Base-by-base conservation (phyloP, 805 yeast genomes). In the Candida krabiensis region DNA sequence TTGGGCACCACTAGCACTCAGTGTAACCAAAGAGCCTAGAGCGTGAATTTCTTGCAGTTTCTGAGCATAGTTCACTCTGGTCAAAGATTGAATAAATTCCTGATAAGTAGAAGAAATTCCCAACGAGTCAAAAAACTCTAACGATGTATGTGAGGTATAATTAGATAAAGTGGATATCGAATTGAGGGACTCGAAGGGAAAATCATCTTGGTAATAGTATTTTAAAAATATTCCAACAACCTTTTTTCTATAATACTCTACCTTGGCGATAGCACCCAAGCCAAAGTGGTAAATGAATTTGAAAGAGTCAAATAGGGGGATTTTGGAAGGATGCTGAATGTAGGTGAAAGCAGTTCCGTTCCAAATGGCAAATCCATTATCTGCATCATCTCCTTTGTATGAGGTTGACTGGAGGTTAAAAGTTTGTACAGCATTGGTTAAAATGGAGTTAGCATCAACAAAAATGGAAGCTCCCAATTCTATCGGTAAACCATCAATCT, bases 401-500 rank as follows among this genome's bases (percentile, higher is more conserved):
- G 34, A 35, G 7, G 35, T 30, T 3, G 52, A 38, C 1, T 47
- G 37, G 14, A 73, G 50, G n/a, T 60, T 57, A 47, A 69, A 70
- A 27, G 55, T 40, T 11, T 55, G 39, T 4, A 61, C 71, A 1
- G 74, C 75, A 19, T 56, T 52, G n/a, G 31, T 28, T 28, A 74
- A 37, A 17, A 71, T 63, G 43, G 50, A 42, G 41, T 74, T 74
- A 5, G 57, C 66, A 6, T 55, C 53, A 14, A 70, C 70, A 43
- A 71, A 73, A 1, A 72, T 57, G 2, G 74, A 61, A 0, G 69
- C 79, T 7, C 79, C 80, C 7, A 73, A 45, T 47, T 74, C 79
- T 18, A 66, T 54, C 4, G 35, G 27, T 1, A 26, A 31, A 1
- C 47, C 53, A 19, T 50, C 41, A 21, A 59, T 53, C 12, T 58